phyloP scores from a whole-genome alignment of 2,329 filamentous ascomycete genomes.

The Alternaria gaisen region DNA sequence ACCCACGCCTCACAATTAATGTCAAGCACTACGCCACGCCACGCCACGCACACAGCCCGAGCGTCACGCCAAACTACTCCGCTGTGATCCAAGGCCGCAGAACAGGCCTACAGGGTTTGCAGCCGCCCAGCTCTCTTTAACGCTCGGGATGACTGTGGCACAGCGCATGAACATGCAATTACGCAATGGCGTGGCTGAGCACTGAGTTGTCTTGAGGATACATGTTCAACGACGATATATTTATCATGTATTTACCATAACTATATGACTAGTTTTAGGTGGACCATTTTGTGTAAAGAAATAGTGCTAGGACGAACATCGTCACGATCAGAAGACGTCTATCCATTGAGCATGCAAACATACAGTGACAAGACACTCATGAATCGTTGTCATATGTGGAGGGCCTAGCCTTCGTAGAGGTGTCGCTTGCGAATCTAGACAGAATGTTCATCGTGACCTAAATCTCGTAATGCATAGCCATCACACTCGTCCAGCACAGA shows the following conservation, averaged over 20 bases:
- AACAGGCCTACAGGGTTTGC: not conserved
- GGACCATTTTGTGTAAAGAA: not conserved
- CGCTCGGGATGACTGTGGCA: not conserved
- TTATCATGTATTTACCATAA: not conserved
- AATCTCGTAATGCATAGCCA: not conserved
- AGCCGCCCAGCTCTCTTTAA: not conserved
- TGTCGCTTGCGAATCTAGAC: not conserved
- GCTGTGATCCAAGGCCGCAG: not conserved
- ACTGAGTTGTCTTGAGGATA: not conserved
- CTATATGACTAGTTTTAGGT: not conserved
- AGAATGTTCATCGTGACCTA: not conserved
- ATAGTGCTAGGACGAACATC: not conserved
- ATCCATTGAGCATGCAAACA: not conserved
- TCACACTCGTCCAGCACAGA: conserved; percentile 4
- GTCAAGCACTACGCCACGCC: not conserved
- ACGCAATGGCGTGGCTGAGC: not conserved
- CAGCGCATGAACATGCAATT: not conserved
- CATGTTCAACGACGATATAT: not conserved
- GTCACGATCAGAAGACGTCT: not conserved
- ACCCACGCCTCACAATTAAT: not conserved
- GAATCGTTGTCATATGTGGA: not conserved
- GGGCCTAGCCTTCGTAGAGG: not conserved
- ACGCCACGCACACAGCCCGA: not conserved
- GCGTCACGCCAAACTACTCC: conserved; percentile 1
- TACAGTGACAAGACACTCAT: not conserved